Percentiles rank a stretch among this genome's conserved stretches.
Conservation (phyloP, 225 moss, liverwort and hornwort genomes). For the Marchantia paleacea region DNA sequence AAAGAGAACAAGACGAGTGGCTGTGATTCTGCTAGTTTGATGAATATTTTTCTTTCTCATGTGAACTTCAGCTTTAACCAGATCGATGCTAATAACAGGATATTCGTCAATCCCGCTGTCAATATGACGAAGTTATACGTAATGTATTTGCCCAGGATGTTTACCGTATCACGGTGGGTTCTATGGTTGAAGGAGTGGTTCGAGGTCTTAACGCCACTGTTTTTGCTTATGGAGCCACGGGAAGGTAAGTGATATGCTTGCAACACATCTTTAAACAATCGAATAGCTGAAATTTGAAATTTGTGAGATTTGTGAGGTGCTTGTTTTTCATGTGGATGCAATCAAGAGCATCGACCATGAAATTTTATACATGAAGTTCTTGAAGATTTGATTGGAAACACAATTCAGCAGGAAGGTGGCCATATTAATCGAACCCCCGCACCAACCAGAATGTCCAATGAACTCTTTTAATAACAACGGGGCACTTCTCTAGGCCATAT, state of each 20-base stretch:
- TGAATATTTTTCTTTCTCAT: not conserved
- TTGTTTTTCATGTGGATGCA: not conserved
- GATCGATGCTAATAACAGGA: not conserved
- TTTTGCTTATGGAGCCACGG: slow-evolving; percentile 85
- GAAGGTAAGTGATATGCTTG: slow-evolving; percentile 48
- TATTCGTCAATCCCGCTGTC: not conserved
- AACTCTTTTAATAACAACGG: not conserved
- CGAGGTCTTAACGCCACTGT: slow-evolving; percentile 84
- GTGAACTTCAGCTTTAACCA: not conserved
- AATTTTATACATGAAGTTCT: not conserved
- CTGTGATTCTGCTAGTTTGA: not conserved
- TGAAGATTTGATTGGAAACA: not conserved
- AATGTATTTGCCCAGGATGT: slow-evolving; percentile 56
- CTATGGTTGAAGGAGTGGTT: slow-evolving; percentile 84
- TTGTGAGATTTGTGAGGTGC: not conserved
- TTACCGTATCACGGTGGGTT: slow-evolving; percentile 65
- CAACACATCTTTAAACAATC: not conserved
- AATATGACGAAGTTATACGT: too few relatives aligned
- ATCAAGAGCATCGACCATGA: not conserved
- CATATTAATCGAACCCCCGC: too few relatives aligned
- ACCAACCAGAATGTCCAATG: not conserved
- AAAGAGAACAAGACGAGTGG: too few relatives aligned
- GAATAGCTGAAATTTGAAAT: not conserved
- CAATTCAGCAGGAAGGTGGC: too few relatives aligned
- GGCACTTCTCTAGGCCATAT: not conserved